Base-by-base conservation (phyloP, 805 yeast species). In the Saturnispora besseyi region DNA sequence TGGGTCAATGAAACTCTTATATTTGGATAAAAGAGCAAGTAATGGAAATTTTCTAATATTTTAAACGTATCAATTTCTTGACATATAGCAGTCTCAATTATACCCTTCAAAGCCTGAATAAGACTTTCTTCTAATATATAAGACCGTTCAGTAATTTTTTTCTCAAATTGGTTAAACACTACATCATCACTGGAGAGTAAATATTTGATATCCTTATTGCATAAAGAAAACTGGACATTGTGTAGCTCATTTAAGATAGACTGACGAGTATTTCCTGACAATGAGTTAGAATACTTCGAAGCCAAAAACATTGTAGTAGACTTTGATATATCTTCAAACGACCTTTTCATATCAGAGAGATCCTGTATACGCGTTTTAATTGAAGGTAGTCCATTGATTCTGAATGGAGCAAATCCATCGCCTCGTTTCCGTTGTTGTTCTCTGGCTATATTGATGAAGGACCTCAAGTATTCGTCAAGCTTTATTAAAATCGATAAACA, bases 341-440 rank as follows among this genome's bases (percentile, higher is more conserved):
- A 41, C n/a, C 31, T 29, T 26, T 47, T 47, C 3, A 41, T 26
- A 2, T 40, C 41, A 28, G 41, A 32, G 1, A 53, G 26, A 24
- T 41, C 34, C 3, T 15, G 11, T 8, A 53, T 5, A 5, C 15
- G 9, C 24, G 24, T 34, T 29, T 45, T 41, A 2, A 54, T 15
- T 22, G 22, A 15, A 7, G 55, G 57, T 2, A 73, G 66, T 8
- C 79, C 73, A n/a, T 68, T 69, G 9, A 88, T 70, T 51, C 81
- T 77, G 21, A 87, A 77, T 22, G 82, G 75, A 12, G 83, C 73
- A 59, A 84, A 83, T 52, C 79, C 81, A 49, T 85, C 91, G 8
- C 80, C 78, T 41, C 93, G 67, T 57, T 81, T 85, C 54, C 96
- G 71, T 38, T 86, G 70, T 3, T 85, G 64, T 52, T 90, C 96